phyloP scores from a whole-genome alignment of 257 asterid genomes.

The Solanum piurae region DNA sequence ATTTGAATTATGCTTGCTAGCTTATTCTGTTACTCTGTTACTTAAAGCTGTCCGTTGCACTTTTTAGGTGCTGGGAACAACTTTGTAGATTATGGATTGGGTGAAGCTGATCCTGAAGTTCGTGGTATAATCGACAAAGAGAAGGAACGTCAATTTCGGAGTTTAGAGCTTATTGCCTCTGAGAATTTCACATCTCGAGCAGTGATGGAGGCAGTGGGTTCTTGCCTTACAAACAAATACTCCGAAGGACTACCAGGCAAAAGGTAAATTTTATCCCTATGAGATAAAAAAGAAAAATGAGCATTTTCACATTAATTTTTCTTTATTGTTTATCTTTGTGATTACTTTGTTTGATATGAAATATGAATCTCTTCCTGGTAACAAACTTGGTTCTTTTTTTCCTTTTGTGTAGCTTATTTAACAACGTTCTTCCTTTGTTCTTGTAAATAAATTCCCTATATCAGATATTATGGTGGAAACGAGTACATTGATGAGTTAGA shows the following conservation, averaged over 20 bases:
- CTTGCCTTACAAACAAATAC: slow-evolving; percentile 91
- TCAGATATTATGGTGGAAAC: slow-evolving; percentile 90
- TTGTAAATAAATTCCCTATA: background rate
- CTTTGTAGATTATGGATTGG: slow-evolving; percentile 52
- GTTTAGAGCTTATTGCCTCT: slow-evolving; percentile 89
- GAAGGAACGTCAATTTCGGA: slow-evolving; percentile 80
- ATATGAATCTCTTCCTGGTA: background rate
- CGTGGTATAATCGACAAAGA: slow-evolving; percentile 56
- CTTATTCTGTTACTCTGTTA: background rate
- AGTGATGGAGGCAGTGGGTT: slow-evolving; percentile 99
- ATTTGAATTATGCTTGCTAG: background rate
- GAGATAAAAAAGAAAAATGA: background rate
- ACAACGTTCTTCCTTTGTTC: background rate
- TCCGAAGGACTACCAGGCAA: slow-evolving; percentile 96
- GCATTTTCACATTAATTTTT: background rate
- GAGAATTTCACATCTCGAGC: slow-evolving; percentile 97
- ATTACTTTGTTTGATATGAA: background rate
- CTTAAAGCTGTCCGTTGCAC: background rate
- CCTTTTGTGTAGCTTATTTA: background rate
- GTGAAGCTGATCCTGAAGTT: slow-evolving; percentile 78
- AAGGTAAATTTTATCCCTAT: slow-evolving; percentile 31
- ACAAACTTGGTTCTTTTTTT: background rate
- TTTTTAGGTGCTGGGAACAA: slow-evolving; percentile 43
- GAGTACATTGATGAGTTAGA: slow-evolving; percentile 86
- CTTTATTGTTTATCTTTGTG: background rate